Base-by-base conservation (phyloP, 495 filamentous ascomycete genomes). In the Aspergillus olivimuriae region DNA sequence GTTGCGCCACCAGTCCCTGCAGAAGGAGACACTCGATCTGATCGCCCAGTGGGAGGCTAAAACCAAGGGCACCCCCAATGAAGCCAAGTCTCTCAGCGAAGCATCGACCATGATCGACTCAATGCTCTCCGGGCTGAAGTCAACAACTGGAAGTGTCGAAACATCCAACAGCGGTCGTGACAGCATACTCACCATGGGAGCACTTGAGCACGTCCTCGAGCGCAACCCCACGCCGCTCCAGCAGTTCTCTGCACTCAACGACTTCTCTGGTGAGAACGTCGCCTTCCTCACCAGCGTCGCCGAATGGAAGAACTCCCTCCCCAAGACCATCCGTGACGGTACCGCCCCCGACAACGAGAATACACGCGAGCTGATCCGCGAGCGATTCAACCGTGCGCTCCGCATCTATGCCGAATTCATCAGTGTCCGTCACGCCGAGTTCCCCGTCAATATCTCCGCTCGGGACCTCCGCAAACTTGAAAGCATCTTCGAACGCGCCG, bases 221-320 rank as follows among this genome's bases (percentile, higher is more conserved):
- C 69, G 66, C 43, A 77, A 80, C 58, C 70, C 76, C 2, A 61
- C 65, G 4, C 70, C 73, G 2, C 69, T 85, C 0, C 75, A 76
- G 26, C 51, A 72, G 24, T 85, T 82, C 60, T 76, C 80, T 4
- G 77, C 81, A 5, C 66, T 72, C 5, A 65, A 72, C 43, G 81
- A 84, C 43, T 82, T 84, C 55, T 82, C 79, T 14, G 80, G 76
- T 22, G 81, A 84, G 56, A 85, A 84, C 61, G 77, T 85, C 37
- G 71, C 76, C 46, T 85, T 85, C 66, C 70, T 84, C 1, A 78
- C 68, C 20, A 60, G 67, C 43, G 68, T 82, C 17, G 56, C 73
- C 12, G 67, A 75, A 22, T 85, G 78, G 76, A 78, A 75, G 50
- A 39, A 40, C 34, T 44, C 45, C 10, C 43, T 65, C 0, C 57